Evolutionary conservation across 805 yeast species (phyloP).

Genomic region (Schwanniomyces yamadae): DNA sequence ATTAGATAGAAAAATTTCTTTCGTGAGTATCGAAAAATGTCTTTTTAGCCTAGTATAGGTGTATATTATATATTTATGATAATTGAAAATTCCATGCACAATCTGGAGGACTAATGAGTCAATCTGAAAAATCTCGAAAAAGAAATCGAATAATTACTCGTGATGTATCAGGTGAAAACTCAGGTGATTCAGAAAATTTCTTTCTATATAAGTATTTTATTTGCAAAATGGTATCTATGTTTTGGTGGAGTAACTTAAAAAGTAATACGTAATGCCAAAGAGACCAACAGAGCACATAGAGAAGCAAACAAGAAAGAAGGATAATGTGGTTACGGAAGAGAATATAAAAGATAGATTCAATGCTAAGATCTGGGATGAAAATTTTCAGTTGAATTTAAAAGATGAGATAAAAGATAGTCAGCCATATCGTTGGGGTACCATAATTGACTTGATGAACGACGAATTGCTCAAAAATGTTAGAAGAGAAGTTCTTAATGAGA

Average conservation of each 20-base stretch:
- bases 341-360: slow-evolving; percentile 45
- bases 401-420: slow-evolving; percentile 51
- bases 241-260: too few species aligned
- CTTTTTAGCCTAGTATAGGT: too few species aligned
- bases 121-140: slow-evolving; percentile 3
- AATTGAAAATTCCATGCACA: too few species aligned
- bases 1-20: too few species aligned
- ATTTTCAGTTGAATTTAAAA: slow-evolving; percentile 40
- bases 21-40: too few species aligned
- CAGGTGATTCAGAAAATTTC: background rate
- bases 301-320: slow-evolving; percentile 1
- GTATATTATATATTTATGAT: too few species aligned
- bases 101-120: too few species aligned
- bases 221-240: background rate
- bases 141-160: background rate
- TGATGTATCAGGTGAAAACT: too few species aligned
- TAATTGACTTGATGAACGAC: slow-evolving; percentile 71
- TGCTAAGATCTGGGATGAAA: slow-evolving; percentile 45
- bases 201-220: too few species aligned
- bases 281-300: slow-evolving; percentile 3
- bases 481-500: slow-evolving; percentile 75
- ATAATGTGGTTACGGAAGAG: slow-evolving; percentile 10
- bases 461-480: slow-evolving; percentile 75
- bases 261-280: slow-evolving; percentile 5
- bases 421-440: slow-evolving; percentile 92